Evolutionary conservation across 164 flowering plant species (phyloP), one percentile per base, ranked within the genome.

Genomic region (Chimonanthus salicifolius): DNA sequence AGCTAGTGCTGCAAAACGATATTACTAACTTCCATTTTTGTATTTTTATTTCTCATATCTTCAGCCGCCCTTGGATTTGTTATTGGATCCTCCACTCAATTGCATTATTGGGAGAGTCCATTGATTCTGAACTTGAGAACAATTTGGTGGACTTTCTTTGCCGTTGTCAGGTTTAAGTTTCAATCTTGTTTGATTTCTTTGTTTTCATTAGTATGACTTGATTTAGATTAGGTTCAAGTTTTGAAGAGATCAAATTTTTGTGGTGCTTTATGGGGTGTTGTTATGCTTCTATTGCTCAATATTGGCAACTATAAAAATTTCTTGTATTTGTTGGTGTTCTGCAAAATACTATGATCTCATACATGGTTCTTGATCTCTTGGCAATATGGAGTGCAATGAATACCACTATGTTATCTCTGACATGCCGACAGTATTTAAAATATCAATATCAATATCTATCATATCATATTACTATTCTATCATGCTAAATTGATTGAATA

Each of bases 11-110:
- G 9, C 1, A 69, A 8, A 13, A 20, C 20, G 11, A 11, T 46
- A 1, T 6, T 70, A 7, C 74, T 77, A 33, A 62, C 33, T 58
- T 65, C 4, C 47, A 13, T 45, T 51, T 60, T 62, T 69, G 62
- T 51, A 13, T 43, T 20, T 75, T 66, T 44, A 62, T 60, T 33
- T 65, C 62, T 33, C 13, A 62, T 74, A 67, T 69, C 66, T 70
- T 8, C 78, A 95, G 99, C 85, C 98, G 99, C 45, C 94, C 98
- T 4, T 95, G 99, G 98, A 81, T 95, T 68, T 95, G 99, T 82
- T 93, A 92, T 70, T 93, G 99, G 99, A 90, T 90, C 70, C 84
- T 93, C 77, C 98, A 95, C 70, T 88, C 98, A 20, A 76, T 93
- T 76, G 91, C 97, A 74, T 72, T 93, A 69, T 78, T 93, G 80